Percentiles rank a stretch among this genome's conserved stretches.
Evolutionary conservation across 2,329 filamentous ascomycete species (phyloP).

Genomic region (Colletotrichum sp.): DNA sequence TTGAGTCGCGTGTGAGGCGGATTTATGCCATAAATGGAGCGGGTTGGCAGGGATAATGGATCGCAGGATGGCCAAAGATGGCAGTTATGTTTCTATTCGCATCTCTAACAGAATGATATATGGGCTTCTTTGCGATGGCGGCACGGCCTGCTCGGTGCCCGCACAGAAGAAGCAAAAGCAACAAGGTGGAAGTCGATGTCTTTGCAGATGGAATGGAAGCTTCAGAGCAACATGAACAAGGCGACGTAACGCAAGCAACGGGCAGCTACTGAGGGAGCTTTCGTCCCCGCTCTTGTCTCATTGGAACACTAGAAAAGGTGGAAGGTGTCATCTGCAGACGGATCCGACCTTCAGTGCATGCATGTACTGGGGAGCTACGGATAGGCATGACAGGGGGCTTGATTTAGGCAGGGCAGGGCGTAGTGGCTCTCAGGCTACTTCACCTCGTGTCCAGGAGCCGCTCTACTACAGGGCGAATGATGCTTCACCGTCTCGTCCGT

Average conservation of each 20-base stretch:
- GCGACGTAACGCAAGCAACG: constrained; percentile 4
- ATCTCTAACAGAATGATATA: constrained; percentile 12
- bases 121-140: neutral
- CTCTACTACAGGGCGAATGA: neutral
- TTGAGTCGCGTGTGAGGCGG: constrained; percentile 11
- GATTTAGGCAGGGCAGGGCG: neutral
- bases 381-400: neutral
- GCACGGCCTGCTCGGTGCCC: neutral
- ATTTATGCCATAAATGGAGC: constrained; percentile 21
- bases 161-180: constrained; percentile 1
- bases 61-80: constrained; percentile 11
- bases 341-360: constrained; percentile 20
- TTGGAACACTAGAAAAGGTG: neutral
- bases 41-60: constrained; percentile 13
- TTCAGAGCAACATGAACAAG: neutral
- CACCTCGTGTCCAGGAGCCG: neutral
- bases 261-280: neutral
- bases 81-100: constrained; percentile 15
- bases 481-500: neutral
- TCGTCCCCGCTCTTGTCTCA: constrained; percentile 14
- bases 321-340: constrained; percentile 22
- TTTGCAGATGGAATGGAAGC: neutral
- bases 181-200: neutral
- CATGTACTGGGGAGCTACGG: constrained; percentile 9
- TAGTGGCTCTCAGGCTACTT: neutral